phyloP scores from a whole-genome alignment of 2,329 filamentous ascomycete genomes.

The Fusarium sp. region DNA sequence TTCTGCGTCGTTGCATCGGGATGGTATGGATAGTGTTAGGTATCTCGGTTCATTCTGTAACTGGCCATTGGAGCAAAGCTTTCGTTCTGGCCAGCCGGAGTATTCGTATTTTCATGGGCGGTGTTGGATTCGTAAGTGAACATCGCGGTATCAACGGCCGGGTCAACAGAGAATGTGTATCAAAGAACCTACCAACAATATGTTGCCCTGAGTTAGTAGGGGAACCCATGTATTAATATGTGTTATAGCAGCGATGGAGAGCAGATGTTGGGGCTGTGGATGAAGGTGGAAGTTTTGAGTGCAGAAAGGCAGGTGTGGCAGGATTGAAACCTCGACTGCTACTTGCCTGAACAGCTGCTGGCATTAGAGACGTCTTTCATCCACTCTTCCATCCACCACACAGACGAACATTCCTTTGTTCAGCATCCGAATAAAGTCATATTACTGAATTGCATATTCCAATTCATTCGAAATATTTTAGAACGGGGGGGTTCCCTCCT shows the following conservation, averaged over 20 bases:
- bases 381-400: not conserved
- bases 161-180: not conserved
- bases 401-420: not conserved
- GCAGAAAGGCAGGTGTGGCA: not conserved
- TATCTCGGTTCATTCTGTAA: fast-evolving
- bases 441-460: not conserved
- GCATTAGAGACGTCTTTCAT: not conserved
- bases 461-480: not conserved
- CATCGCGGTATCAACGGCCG: not conserved
- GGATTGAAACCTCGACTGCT: not conserved
- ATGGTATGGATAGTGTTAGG: not conserved
- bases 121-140: not conserved
- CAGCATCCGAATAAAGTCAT: not conserved
- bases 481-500: not conserved
- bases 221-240: not conserved
- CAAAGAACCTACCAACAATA: not conserved
- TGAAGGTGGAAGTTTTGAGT: not conserved
- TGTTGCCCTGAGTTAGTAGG: not conserved
- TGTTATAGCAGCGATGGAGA: not conserved
- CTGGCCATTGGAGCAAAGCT: not conserved
- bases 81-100: not conserved
- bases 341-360: not conserved
- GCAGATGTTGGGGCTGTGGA: not conserved
- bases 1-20: not conserved
- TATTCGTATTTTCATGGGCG: not conserved